Evolutionary conservation across 768 basidiomycete species (phyloP).

Genomic region (Naganishia vaughanmartiniae): DNA sequence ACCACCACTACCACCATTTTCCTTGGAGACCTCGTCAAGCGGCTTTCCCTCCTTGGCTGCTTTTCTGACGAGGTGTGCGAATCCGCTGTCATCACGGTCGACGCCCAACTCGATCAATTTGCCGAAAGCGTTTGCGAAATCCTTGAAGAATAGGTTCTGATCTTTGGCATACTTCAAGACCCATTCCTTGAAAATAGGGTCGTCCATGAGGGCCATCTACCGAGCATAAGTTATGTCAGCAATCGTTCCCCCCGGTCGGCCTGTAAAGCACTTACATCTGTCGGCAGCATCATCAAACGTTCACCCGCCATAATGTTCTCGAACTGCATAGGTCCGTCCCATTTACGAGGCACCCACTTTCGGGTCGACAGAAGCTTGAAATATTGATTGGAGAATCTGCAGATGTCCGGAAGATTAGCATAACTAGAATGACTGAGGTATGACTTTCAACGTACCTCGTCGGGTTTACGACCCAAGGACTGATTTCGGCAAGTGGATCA

Average conservation of each 20-base stretch:
- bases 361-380: constrained; percentile 48
- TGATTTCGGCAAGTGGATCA: constrained; percentile 4
- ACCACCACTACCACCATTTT: constrained; percentile 11
- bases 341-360: constrained; percentile 50
- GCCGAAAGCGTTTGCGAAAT: constrained; percentile 49
- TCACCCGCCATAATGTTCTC: constrained; percentile 50
- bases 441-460: constrained; percentile 35
- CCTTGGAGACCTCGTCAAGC: constrained; percentile 39
- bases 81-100: constrained; percentile 50
- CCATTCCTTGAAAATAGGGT: constrained; percentile 46
- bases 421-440: not conserved
- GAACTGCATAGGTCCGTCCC: constrained; percentile 53
- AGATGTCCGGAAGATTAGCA: not conserved
- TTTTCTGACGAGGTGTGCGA: constrained; percentile 48
- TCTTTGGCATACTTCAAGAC: constrained; percentile 52
- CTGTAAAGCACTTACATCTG: constrained; percentile 42
- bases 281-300: constrained; percentile 53
- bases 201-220: constrained; percentile 51
- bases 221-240: not conserved
- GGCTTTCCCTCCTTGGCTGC: constrained; percentile 50
- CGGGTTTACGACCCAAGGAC: constrained; percentile 52
- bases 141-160: constrained; percentile 50
- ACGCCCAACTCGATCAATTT: constrained; percentile 53
- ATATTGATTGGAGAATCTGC: constrained; percentile 51
- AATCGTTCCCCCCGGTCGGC: not conserved